A percentile compares a stretch with the other conserved stretches of the same genome.
These are phyloP conservation scores for Pinus taeda DNA, from an alignment of 75 land plant species.

Conservation along the genomic window DNA sequence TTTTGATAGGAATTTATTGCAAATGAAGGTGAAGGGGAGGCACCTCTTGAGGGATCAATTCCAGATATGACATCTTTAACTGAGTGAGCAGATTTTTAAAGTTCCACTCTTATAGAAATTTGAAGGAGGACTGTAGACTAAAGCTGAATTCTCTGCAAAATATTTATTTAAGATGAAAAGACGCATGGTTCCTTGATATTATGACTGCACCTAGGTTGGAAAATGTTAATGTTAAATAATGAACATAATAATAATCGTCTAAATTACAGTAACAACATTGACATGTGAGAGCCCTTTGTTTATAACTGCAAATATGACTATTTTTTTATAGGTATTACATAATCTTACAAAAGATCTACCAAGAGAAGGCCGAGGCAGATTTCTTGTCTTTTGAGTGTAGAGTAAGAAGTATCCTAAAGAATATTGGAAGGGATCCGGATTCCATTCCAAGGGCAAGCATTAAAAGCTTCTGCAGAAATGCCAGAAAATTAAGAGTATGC, in stretches of 20 bases:
- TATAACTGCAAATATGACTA: neutral
- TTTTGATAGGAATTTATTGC: constrained; percentile 69
- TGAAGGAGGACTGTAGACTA: neutral
- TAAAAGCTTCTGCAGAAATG: constrained; percentile 87
- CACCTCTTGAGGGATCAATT: constrained; percentile 92
- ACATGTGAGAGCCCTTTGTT: neutral
- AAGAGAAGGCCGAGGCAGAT: constrained; percentile 91
- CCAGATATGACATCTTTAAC: constrained; percentile 99
- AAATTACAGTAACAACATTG: neutral
- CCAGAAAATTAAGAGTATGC: constrained; percentile 80
- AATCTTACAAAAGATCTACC: constrained; percentile 84
- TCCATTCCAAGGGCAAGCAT: constrained; percentile 66
- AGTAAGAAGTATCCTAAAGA: constrained; percentile 64
- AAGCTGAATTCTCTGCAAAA: neutral
- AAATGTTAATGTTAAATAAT: neutral
- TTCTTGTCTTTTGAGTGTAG: constrained; percentile 52
- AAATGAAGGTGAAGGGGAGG: constrained; percentile 95
- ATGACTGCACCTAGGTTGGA: neutral
- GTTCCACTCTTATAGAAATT: neutral
- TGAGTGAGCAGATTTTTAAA: constrained; percentile 55
- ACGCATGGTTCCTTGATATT: neutral
- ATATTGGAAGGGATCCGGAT: constrained; percentile 76
- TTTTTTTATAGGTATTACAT: constrained; percentile 63
- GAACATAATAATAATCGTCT: too few species aligned
- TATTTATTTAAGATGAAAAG: neutral